Conservation (phyloP, 495 filamentous ascomycete genomes). For the Cudoniella acicularis region DNA sequence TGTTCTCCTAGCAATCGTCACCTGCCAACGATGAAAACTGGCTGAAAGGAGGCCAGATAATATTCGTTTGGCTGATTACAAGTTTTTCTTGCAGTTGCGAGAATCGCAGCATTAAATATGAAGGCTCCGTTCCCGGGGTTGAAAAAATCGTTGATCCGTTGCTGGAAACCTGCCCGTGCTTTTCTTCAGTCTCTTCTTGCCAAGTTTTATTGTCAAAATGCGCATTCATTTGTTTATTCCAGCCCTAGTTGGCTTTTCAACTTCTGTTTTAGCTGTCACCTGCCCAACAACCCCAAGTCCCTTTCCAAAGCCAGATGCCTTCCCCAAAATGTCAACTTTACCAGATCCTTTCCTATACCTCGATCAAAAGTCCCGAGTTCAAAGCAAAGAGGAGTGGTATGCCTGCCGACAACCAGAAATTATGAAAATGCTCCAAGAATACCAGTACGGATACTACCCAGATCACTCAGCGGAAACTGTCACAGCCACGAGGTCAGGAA, state of each 20-base stretch:
- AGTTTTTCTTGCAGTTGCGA: neutral
- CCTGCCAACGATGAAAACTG: neutral
- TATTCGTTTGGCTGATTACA: neutral
- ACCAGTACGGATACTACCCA: constrained; percentile 53
- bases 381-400: constrained; percentile 47
- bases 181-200: too few relatives aligned
- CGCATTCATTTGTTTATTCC: neutral
- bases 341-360: constrained; percentile 49
- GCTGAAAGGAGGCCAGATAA: neutral
- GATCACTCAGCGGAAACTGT: constrained; percentile 48
- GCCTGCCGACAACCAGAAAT: constrained; percentile 50
- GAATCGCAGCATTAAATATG: neutral
- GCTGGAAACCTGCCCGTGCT: too few relatives aligned
- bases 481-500: constrained; percentile 45
- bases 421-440: constrained; percentile 47
- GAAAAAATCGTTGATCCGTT: neutral
- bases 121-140: neutral
- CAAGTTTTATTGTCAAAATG: too few relatives aligned
- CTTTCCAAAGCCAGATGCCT: constrained; percentile 1
- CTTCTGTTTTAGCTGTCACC: neutral
- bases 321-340: constrained; percentile 38
- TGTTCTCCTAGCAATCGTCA: neutral
- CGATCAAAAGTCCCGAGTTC: constrained; percentile 39
- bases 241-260: neutral
- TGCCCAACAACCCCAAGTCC: constrained; percentile 9